These are phyloP conservation scores for Linum trigynum DNA, from an alignment of 345 rosid genomes.

Conservation along the genomic window DNA sequence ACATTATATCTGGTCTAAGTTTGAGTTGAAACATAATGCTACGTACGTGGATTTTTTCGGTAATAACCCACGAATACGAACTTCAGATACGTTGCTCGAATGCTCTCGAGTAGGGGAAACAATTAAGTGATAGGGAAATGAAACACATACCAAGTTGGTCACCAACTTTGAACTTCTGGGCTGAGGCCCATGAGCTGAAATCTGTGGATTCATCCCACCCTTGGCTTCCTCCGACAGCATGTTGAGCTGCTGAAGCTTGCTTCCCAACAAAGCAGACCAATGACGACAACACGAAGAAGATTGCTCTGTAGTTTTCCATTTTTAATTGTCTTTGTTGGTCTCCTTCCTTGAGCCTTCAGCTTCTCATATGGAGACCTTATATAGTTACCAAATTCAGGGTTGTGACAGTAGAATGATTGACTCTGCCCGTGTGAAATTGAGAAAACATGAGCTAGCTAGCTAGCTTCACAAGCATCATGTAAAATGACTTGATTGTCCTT, in stretches of 20 bases:
- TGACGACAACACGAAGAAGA: constrained; percentile 9
- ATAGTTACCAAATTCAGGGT: constrained; percentile 1
- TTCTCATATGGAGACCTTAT: constrained; percentile 6
- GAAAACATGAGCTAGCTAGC: neutral
- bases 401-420: neutral
- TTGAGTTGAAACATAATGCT: too few species aligned
- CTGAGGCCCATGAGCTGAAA: constrained; percentile 62
- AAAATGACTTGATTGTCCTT: neutral
- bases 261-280: constrained; percentile 29
- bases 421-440: neutral
- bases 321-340: constrained; percentile 1
- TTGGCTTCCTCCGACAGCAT: constrained; percentile 73
- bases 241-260: constrained; percentile 43
- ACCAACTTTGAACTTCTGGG: constrained; percentile 62
- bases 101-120: neutral
- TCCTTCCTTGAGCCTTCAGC: neutral
- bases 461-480: constrained; percentile 3
- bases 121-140: neutral
- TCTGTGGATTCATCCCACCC: constrained; percentile 83
- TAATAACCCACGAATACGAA: too few species aligned
- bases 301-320: constrained; percentile 23
- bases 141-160: constrained; percentile 56
- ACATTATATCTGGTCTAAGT: too few species aligned
- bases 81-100: too few species aligned
- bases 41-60: too few species aligned